phyloP scores from a whole-genome alignment of 1,284 basidiomycete species.

The Irpex sp. region DNA sequence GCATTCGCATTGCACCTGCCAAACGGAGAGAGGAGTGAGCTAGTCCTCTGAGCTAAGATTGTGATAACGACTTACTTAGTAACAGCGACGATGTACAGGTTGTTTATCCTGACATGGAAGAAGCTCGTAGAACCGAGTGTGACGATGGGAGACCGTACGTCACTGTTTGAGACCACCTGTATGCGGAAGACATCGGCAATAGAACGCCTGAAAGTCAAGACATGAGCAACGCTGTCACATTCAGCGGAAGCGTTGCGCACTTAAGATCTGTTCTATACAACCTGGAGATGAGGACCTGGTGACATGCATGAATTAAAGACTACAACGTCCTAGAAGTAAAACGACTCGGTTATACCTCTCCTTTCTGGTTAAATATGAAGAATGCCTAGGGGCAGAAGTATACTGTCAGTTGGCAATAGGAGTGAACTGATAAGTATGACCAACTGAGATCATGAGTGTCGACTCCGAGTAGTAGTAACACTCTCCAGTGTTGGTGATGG shows the following conservation, averaged over 20 bases:
- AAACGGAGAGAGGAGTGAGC: neutral
- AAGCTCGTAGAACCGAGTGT: conserved; percentile 97
- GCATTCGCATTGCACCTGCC: conserved; percentile 92
- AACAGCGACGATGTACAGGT: conserved; percentile 91
- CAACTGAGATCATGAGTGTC: conserved; percentile 36
- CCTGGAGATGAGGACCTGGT: conserved; percentile 84
- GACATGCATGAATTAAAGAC: neutral
- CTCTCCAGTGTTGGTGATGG: too few species aligned
- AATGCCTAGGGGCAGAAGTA: conserved; percentile 63
- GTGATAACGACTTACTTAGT: conserved; percentile 71
- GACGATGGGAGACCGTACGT: conserved; percentile 95
- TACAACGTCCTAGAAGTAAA: neutral
- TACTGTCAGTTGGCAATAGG: neutral
- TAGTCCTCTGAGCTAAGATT: neutral
- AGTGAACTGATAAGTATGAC: neutral
- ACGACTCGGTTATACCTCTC: conserved; percentile 63
- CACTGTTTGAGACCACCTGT: conserved; percentile 96
- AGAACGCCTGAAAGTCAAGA: conserved; percentile 69
- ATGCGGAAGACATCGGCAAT: conserved; percentile 97
- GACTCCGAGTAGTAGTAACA: neutral
- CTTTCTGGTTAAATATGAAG: conserved; percentile 98
- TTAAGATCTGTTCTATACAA: conserved; percentile 93
- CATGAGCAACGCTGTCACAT: neutral
- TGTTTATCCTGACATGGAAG: conserved; percentile 95
- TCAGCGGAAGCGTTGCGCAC: conserved; percentile 41